phyloP scores from a whole-genome alignment of 768 basidiomycete genomes.

The Collybia sordida region DNA sequence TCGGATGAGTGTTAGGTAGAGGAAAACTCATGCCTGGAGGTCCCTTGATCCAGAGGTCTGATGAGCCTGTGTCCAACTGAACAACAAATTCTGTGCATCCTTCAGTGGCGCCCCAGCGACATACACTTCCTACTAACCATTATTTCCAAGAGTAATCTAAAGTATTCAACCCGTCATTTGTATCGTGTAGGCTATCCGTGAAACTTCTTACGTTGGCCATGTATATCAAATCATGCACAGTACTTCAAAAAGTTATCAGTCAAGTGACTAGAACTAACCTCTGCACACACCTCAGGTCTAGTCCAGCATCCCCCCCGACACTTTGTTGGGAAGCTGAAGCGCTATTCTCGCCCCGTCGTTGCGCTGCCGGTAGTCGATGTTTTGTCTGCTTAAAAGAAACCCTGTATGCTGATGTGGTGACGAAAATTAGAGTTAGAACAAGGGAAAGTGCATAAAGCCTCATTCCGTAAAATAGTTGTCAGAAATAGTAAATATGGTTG shows the following conservation, averaged over 20 bases:
- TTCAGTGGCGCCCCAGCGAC: conserved; percentile 5
- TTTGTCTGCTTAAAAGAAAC: conserved; percentile 48
- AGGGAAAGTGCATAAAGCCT: conserved; percentile 34
- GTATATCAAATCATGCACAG: conserved; percentile 77
- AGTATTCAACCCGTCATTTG: background rate
- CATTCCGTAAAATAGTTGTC: conserved; percentile 33
- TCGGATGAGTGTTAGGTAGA: conserved; percentile 46
- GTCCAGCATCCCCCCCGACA: conserved; percentile 32
- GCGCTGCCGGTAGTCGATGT: conserved; percentile 28
- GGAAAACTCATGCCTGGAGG: conserved; percentile 35
- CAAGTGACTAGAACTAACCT: background rate
- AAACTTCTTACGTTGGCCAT: conserved; percentile 62
- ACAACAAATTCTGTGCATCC: conserved; percentile 56
- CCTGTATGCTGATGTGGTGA: conserved; percentile 42
- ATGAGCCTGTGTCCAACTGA: conserved; percentile 85
- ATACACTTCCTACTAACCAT: conserved; percentile 33
- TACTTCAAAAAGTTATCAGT: conserved; percentile 36
- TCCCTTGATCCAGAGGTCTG: conserved; percentile 70
- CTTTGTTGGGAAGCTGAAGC: conserved; percentile 30
- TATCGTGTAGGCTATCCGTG: too few relatives aligned
- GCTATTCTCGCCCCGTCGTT: conserved; percentile 32
- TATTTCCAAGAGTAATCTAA: conserved; percentile 67
- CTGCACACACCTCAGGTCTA: conserved; percentile 44
- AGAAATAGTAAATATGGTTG: conserved; percentile 18
- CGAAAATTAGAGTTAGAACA: conserved; percentile 32